Base-by-base conservation (phyloP, 2,329 filamentous ascomycete genomes). In the Fusarium tjaetaba region DNA sequence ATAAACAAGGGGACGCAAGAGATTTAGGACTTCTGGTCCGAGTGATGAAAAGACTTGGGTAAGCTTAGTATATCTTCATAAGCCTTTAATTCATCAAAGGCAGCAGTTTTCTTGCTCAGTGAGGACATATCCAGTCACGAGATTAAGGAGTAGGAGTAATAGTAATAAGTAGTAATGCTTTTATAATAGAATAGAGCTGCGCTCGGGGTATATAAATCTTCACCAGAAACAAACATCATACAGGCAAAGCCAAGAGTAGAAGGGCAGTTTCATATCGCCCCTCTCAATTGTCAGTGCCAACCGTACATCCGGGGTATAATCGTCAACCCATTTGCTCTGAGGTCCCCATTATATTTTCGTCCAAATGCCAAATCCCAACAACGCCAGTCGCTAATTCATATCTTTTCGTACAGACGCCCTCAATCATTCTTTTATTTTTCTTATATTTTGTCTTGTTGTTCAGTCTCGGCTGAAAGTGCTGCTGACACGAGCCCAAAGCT, bases 161-260 rank as follows among this genome's bases (percentile, higher is more conserved):
- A 26, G 11, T 28, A 20, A 30, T 28, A 53, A 32, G 30, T 26
- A 30, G 57, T 39, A 28, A 41, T 66, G 38, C 61, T 72, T 73
- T 70, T 55, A 41, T 70, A 38, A 59, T 58, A 49, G 45, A 58
- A 53, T 39, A 52, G 58, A 73, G 72, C 61, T 61, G 51, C 32
- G 72, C 69, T 71, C 79, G 81, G 69, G 84, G 83, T 84, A 83
- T 85, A 84, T 76, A 78, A 76, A 78, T 78, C 74, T 84, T 84
- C 84, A 85, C 83, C 84, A 85, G 82, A 85, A 84, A 81, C 81
- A 85, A 84, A 83, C 81, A 78, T 81, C 80, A 68, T 74, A 61
- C 51, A 74, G 62, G 42, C 53, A 61, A 61, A 60, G 61, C 58
- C 58, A 65, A 57, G 63, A 57, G 26, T 26, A 43, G 53, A 51